phyloP scores from a whole-genome alignment of 371 early-diverging fungal species.

The Vairimorpha apis region DNA sequence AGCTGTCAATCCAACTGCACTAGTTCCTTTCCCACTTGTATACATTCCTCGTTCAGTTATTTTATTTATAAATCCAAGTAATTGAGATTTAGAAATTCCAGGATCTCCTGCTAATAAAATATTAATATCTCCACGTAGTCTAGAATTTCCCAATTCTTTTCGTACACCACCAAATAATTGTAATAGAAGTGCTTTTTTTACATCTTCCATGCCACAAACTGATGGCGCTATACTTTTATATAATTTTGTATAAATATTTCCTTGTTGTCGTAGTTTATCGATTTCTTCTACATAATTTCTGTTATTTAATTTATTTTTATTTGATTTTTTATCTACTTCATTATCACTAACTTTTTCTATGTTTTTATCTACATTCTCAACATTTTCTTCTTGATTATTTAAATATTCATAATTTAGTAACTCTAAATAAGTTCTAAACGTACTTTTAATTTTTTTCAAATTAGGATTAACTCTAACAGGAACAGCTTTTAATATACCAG shows the following conservation, averaged over 20 bases:
- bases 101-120: conserved; percentile 64
- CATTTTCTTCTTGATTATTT: conserved; percentile 43
- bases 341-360: no score
- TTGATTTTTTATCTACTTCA: no score
- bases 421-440: conserved; percentile 91
- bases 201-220: conserved; percentile 88
- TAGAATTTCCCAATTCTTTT: conserved; percentile 55
- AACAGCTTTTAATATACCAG: conserved; percentile 87
- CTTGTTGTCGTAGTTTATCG: conserved; percentile 55
- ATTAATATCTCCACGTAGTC: conserved; percentile 64
- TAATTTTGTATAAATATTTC: conserved; percentile 65
- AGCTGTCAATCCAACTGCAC: conserved; percentile 96
- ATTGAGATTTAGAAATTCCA: conserved; percentile 63
- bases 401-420: conserved; percentile 74
- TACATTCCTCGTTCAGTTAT: conserved; percentile 93
- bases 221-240: conserved; percentile 74
- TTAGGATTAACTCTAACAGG: conserved; percentile 86
- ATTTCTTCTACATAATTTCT: conserved; percentile 20
- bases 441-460: conserved; percentile 76
- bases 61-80: conserved; percentile 70
- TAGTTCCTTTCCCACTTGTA: conserved; percentile 94
- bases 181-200: conserved; percentile 88
- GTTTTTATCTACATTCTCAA: no score
- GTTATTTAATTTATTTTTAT: no score
- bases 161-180: conserved; percentile 89